Conservation (phyloP, 805 yeast species). For the Suhomyces sp. region DNA sequence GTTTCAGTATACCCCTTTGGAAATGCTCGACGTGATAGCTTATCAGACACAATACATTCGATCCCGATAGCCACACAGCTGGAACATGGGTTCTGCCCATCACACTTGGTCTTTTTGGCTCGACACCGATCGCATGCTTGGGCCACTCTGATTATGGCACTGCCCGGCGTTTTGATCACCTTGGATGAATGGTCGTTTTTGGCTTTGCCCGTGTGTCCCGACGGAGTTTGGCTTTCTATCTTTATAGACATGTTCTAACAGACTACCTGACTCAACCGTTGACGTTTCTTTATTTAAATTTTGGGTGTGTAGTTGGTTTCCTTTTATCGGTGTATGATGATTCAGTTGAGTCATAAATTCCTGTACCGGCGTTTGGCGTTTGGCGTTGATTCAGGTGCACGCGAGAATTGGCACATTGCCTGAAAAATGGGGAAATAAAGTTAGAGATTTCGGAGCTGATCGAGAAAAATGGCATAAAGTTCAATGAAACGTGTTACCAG, state of each 20-base stretch:
- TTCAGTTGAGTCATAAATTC: conserved; percentile 5
- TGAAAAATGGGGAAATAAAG: not conserved
- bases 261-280: not conserved
- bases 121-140: conserved; percentile 93
- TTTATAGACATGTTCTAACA: not conserved
- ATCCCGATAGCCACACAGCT: conserved; percentile 82
- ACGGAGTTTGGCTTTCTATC: not conserved
- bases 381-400: conserved; percentile 1
- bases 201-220: not conserved
- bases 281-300: not conserved
- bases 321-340: not conserved
- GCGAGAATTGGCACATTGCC: not conserved
- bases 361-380: not conserved
- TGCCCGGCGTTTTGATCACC: conserved; percentile 67
- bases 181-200: conserved; percentile 22
- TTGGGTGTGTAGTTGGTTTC: not conserved
- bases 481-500: not conserved
- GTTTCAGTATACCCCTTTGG: conserved; percentile 93
- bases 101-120: conserved; percentile 75
- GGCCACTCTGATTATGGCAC: conserved; percentile 66
- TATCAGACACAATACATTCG: conserved; percentile 85
- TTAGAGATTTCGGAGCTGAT: not conserved
- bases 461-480: not conserved
- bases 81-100: conserved; percentile 74
- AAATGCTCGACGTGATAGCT: conserved; percentile 78